A percentile compares a stretch with the other conserved stretches of the same genome.
Evolutionary conservation across 2,329 filamentous ascomycete genomes (phyloP).

Genomic region (Septoria linicola): DNA sequence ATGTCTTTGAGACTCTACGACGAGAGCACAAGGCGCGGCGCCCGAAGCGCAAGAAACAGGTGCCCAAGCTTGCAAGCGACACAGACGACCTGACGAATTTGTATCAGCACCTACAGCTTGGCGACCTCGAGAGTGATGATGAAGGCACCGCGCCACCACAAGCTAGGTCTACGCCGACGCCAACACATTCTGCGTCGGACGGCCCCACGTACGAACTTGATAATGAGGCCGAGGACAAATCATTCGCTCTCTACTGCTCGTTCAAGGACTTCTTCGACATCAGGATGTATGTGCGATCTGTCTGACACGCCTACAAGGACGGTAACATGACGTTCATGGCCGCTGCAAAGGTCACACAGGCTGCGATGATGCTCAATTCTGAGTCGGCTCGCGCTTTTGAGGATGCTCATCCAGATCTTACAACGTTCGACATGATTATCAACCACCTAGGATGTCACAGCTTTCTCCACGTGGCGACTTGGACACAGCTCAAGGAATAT

Average conservation of each 20-base stretch:
- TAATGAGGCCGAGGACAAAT: neutral
- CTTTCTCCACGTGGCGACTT: too few species aligned
- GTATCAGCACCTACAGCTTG: slow-evolving; percentile 8
- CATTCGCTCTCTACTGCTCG: slow-evolving; percentile 2
- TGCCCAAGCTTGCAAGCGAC: neutral
- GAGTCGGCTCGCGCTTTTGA: too few species aligned
- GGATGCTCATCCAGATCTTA: too few species aligned
- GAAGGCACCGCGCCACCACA: too few species aligned
- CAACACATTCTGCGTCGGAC: neutral
- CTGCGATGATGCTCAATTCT: too few species aligned
- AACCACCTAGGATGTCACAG: too few species aligned
- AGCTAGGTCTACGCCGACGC: neutral
- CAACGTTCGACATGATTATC: too few species aligned
- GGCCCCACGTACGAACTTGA: neutral
- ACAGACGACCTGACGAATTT: slow-evolving; percentile 10
- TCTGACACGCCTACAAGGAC: neutral
- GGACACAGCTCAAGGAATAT: too few species aligned
- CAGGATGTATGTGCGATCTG: neutral
- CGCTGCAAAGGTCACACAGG: slow-evolving; percentile 5
- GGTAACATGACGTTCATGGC: neutral
- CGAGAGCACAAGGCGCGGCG: slow-evolving; percentile 6
- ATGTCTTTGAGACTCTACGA: slow-evolving; percentile 9
- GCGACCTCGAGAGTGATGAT: neutral
- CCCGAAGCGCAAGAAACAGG: slow-evolving; percentile 16
- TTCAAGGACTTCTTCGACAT: slow-evolving; percentile 9